Evolutionary conservation across 73 alveolate genomes (phyloP).

Genomic region (Uronychia binucleata): DNA sequence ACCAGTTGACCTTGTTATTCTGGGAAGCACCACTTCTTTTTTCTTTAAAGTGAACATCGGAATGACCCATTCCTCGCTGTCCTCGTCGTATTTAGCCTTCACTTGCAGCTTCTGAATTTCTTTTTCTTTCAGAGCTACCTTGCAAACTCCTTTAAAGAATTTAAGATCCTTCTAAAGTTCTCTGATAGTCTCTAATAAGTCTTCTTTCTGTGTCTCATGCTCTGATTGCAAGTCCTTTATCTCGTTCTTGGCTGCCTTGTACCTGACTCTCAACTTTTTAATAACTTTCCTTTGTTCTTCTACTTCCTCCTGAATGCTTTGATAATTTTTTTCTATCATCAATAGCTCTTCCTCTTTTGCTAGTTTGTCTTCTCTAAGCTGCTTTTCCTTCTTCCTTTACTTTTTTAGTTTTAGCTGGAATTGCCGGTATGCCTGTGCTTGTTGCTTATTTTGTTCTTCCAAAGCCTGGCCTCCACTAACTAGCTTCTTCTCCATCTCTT

Average conservation of each 20-base stretch:
- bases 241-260: background rate
- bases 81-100: constrained; percentile 28
- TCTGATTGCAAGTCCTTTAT: constrained; percentile 11
- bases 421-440: constrained; percentile 15
- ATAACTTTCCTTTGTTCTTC: constrained; percentile 1
- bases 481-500: constrained; percentile 68
- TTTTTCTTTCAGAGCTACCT: constrained; percentile 10
- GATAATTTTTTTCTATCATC: constrained; percentile 19
- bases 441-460: constrained; percentile 4
- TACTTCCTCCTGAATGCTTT: constrained; percentile 14
- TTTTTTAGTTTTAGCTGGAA: constrained; percentile 12
- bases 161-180: constrained; percentile 13
- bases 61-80: constrained; percentile 41
- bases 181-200: constrained; percentile 8
- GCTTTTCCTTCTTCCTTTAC: constrained; percentile 1
- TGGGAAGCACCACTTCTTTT: constrained; percentile 30
- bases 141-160: constrained; percentile 13
- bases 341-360: constrained; percentile 11
- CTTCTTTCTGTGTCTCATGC: constrained; percentile 4
- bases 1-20: constrained; percentile 1
- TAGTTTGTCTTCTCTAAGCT: constrained; percentile 24
- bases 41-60: constrained; percentile 21
- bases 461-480: constrained; percentile 24
- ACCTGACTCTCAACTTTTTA: constrained; percentile 1
- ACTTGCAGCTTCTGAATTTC: constrained; percentile 16